Evolutionary conservation across 1,284 basidiomycete species (phyloP).

Genomic region (Cutaneotrichosporon cutaneum): DNA sequence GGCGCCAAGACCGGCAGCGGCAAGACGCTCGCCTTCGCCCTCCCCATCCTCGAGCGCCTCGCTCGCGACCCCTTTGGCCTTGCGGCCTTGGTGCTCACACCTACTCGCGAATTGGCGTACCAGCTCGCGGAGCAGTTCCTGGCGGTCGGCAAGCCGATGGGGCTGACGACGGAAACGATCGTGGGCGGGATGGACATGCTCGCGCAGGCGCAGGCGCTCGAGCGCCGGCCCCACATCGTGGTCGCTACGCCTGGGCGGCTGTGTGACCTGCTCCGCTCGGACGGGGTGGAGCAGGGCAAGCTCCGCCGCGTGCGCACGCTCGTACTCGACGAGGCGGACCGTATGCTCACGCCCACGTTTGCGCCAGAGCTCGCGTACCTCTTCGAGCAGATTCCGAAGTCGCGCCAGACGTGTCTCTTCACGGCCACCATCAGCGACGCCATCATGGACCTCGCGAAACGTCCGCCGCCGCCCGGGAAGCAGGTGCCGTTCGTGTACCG

Average conservation of each 20-base stretch:
- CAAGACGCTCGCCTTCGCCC: constrained; percentile 95
- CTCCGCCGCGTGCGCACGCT: constrained; percentile 81
- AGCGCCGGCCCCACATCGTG: constrained; percentile 83
- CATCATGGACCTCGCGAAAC: constrained; percentile 75
- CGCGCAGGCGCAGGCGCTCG: constrained; percentile 83
- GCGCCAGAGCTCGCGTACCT: constrained; percentile 78
- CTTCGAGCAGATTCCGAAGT: constrained; percentile 73
- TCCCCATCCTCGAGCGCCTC: constrained; percentile 90
- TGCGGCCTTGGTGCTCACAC: constrained; percentile 88
- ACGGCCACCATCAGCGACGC: constrained; percentile 90
- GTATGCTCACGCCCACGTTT: constrained; percentile 86
- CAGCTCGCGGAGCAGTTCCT: constrained; percentile 96
- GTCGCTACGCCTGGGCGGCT: constrained; percentile 95
- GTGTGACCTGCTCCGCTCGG: constrained; percentile 83
- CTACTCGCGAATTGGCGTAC: constrained; percentile 92
- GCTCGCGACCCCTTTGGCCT: constrained; percentile 88
- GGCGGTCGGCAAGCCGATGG: constrained; percentile 79
- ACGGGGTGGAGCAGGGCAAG: constrained; percentile 71
- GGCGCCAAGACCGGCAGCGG: constrained; percentile 98
- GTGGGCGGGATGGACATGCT: constrained; percentile 99
- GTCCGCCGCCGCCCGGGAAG: constrained; percentile 76
- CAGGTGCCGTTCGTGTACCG: constrained; percentile 82
- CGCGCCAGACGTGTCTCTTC: constrained; percentile 93
- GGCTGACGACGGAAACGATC: constrained; percentile 78
- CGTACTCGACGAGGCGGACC: constrained; percentile 95